Evolutionary conservation across 2,329 filamentous ascomycete species (phyloP), one percentile per base, ranked within the genome.

Genomic region (Fusarium solani-melongenae): DNA sequence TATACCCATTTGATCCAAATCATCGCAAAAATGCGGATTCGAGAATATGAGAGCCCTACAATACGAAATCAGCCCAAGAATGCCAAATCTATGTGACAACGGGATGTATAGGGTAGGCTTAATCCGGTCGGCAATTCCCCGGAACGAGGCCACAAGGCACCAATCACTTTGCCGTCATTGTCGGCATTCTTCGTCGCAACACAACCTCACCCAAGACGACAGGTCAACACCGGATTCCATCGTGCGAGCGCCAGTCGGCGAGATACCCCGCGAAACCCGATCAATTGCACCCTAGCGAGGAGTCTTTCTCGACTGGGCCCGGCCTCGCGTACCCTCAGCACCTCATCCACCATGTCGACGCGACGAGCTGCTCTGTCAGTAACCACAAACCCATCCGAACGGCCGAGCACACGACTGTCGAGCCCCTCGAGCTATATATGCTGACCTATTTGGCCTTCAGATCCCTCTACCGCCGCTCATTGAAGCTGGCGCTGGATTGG

Each of bases 401-500:
- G 62, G 59, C 60, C 51, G 31, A 69, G 27, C 24, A 41, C 24
- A 29, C 71, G 66, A 71, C 41, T 36, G 63, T 39, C 59, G 38
- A 64, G 44, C 20, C 11, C 31, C 22, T 27, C 22, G 29, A 73
- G 59, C 33, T 66, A 15, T 31, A 29, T 29, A 24, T 69, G 64
- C 74, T 78, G 68, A 78, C 66, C 58, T 33, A 12, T 31, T n/a
- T 39, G 44, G 56, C 57, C 46, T 24, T 22, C 70, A 92, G 90
- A 76, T 92, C 90, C 46, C 92, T 99, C 70, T 99, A 99, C 85
- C 92, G 96, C 81, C 94, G 95, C 77, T 95, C 95, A 29, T 85
- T 99, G 81, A 98, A 98, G 88, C 91, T 98, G 74, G 90, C 96
- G 46, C 91, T 98, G 75, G 95, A 98, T 86, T 99, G 96, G 96